Percentiles rank a stretch among this genome's conserved stretches.
Evolutionary conservation across 495 filamentous ascomycete genomes (phyloP).

Genomic region (Xylaria scruposa): DNA sequence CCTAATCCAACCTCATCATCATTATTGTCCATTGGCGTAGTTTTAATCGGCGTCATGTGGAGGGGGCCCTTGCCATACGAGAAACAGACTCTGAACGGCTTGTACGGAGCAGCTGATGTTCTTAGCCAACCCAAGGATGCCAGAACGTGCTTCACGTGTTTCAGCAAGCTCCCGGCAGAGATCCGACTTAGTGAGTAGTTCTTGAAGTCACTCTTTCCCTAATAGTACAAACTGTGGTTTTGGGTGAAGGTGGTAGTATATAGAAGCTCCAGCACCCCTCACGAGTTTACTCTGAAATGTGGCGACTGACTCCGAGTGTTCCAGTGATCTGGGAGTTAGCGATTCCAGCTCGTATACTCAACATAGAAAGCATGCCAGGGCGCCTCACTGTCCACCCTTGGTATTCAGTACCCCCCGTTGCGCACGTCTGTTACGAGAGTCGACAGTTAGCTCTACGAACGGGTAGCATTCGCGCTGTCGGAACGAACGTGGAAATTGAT

Average conservation of each 20-base stretch:
- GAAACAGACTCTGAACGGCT: not conserved
- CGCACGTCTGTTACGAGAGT: not conserved
- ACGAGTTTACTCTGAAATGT: not conserved
- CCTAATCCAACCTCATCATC: not conserved
- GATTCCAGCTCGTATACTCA: not conserved
- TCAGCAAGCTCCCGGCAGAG: not conserved
- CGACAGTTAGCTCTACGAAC: not conserved
- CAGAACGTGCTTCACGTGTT: not conserved
- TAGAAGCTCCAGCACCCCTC: not conserved
- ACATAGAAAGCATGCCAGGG: not conserved
- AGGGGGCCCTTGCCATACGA: not conserved
- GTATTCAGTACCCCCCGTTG: not conserved
- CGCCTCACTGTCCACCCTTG: not conserved
- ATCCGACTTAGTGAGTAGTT: not conserved
- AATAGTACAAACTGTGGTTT: not conserved
- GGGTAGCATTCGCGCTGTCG: not conserved
- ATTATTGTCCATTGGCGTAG: not conserved
- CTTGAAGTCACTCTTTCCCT: not conserved
- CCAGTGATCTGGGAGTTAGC: slow-evolving; percentile 11
- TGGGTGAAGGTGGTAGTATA: not conserved
- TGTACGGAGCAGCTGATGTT: not conserved
- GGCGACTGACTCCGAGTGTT: not conserved
- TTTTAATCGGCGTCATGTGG: not conserved
- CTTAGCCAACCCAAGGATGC: not conserved
- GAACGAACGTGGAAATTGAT: not conserved